Base-by-base conservation (phyloP, 225 moss, liverwort and hornwort species). In the Physcomitrium patens region DNA sequence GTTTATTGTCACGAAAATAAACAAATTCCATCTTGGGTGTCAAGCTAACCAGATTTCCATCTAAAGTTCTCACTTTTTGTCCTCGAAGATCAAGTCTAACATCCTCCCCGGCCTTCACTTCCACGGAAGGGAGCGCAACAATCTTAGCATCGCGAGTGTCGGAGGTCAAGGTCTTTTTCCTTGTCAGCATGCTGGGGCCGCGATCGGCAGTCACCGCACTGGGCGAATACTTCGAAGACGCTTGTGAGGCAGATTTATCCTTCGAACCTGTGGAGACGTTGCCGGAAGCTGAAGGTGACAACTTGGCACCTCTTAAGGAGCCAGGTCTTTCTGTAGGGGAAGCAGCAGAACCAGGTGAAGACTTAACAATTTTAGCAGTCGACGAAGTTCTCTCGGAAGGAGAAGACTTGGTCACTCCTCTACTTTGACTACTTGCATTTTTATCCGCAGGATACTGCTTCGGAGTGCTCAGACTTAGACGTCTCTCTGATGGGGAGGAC, bases 1-100 rank as follows among this genome's bases (percentile, higher is more conserved):
- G 78, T 73, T 92, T 95, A 73, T 95, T 95, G 77, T 95, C 95
- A 72, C 95, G 86, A 58, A 95, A 83, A 46, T 95, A 95, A 14
- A 95, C 91, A 53, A 95, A 95, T 86, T 95, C 95, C 85, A 95
- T 85, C 77, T 95, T 95, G 28, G 89, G 89, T 49, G 89, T 91
- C 50, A 92, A 77, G 70, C 84, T 89, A 10, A 91, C 89, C 19
- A 86, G 80, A 70, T 91, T 92, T 67, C 82, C 86, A 69, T 95
- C 95, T 67, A 95, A 79, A 42, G 86, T 85, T 20, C 92, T 87
- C 51, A 95, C 89, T 81, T 93, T 95, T 56, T 92, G 95, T 10
- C 95, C 95, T 63, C 95, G 86, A 53, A 95, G 86, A 60, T 95
- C 95, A 19, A 95, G 76, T 18, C 95, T 77, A 71, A 95, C 91